These are phyloP conservation scores for Tolypocladium nubicola DNA, from an alignment of 2,329 filamentous ascomycete genomes.

Conservation along the genomic window DNA sequence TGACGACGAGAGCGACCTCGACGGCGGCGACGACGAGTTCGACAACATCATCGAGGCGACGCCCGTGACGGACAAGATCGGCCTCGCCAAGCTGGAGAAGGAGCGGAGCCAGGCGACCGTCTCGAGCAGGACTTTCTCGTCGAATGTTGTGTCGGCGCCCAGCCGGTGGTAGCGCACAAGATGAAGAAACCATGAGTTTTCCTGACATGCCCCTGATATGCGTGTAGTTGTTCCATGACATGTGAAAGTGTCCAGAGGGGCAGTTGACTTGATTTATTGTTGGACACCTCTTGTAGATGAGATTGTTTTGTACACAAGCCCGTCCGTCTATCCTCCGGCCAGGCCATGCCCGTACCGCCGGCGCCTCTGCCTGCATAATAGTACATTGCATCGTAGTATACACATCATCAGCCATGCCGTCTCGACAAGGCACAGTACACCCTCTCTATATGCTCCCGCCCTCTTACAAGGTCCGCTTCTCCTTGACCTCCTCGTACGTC, in stretches of 20 bases:
- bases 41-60: slow-evolving; percentile 90
- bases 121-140: slow-evolving; percentile 41
- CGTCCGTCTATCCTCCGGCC: neutral
- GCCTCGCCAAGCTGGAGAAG: slow-evolving; percentile 47
- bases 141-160: slow-evolving; percentile 37
- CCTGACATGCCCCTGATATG: too few species aligned
- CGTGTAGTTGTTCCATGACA: neutral
- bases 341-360: neutral
- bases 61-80: slow-evolving; percentile 77
- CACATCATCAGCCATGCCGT: neutral
- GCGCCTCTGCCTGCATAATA: neutral
- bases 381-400: neutral
- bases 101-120: slow-evolving; percentile 37
- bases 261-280: neutral
- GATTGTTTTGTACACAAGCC: neutral
- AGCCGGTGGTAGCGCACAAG: slow-evolving; percentile 27
- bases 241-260: neutral
- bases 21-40: slow-evolving; percentile 66
- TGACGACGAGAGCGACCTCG: slow-evolving; percentile 43
- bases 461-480: slow-evolving; percentile 51
- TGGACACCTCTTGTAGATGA: neutral
- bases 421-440: neutral
- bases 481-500: slow-evolving; percentile 67
- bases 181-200: neutral
- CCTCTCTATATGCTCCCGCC: neutral